phyloP scores from a whole-genome alignment of 2,329 filamentous ascomycete genomes.

The Neofusicoccum cordaticola region DNA sequence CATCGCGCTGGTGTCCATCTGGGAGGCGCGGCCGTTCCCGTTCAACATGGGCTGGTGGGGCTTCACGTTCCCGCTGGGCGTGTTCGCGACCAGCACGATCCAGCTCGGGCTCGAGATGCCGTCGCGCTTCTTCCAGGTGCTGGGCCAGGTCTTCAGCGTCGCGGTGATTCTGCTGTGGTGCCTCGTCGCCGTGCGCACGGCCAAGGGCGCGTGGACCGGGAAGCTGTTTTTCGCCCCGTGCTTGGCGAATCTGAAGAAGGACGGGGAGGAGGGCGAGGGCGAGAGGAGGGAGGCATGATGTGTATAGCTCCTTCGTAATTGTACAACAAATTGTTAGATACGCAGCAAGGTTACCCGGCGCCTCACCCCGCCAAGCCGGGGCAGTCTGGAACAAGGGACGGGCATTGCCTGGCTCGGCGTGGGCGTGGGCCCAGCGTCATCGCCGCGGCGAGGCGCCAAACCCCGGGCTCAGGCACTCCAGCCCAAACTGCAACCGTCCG shows the following conservation, averaged over 20 bases:
- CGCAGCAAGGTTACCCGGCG: not conserved
- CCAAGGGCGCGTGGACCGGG: slow-evolving; percentile 44
- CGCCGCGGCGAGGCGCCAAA: not conserved
- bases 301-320: not conserved
- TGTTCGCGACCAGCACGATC: slow-evolving; percentile 46
- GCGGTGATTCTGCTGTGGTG: slow-evolving; percentile 51
- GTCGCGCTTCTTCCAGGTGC: slow-evolving; percentile 49
- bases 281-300: slow-evolving; percentile 3
- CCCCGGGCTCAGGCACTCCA: not conserved
- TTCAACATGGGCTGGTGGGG: slow-evolving; percentile 62
- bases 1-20: slow-evolving; percentile 46
- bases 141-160: slow-evolving; percentile 46
- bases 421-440: not conserved
- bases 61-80: slow-evolving; percentile 55
- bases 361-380: not conserved
- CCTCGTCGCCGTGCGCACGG: slow-evolving; percentile 46
- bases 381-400: not conserved
- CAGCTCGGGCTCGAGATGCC: slow-evolving; percentile 47
- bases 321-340: not conserved
- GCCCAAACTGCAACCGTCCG: not conserved
- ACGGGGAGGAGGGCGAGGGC: not conserved
- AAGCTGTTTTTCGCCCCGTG: slow-evolving; percentile 52
- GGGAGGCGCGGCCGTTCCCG: slow-evolving; percentile 39
- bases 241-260: slow-evolving; percentile 27
- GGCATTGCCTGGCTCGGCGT: not conserved